phyloP scores from a whole-genome alignment of 108 stramenopile genomes.

The Schizochytrium sp. region DNA sequence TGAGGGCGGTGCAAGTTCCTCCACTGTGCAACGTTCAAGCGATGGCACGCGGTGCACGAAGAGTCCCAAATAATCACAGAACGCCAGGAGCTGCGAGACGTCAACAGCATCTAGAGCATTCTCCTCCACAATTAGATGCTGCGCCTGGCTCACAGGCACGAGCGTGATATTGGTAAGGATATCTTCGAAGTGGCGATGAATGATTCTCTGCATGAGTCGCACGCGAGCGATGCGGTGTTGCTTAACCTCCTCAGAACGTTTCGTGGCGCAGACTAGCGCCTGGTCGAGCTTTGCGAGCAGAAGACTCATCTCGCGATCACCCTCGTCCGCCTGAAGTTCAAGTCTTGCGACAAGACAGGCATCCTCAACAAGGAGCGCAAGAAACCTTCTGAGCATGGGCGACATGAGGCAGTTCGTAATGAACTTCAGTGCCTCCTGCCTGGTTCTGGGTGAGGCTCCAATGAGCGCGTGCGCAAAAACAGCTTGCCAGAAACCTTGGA shows the following conservation, averaged over 20 bases:
- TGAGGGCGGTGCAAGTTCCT: neutral
- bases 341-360: conserved; percentile 4
- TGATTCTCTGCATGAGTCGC: conserved; percentile 26
- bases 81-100: neutral
- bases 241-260: conserved; percentile 35
- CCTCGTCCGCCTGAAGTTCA: neutral
- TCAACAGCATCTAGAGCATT: neutral
- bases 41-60: neutral
- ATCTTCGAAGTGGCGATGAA: neutral
- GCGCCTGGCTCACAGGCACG: neutral
- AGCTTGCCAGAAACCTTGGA: neutral
- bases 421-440: conserved; percentile 32
- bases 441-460: neutral
- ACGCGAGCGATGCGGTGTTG: neutral
- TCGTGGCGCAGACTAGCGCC: conserved; percentile 12
- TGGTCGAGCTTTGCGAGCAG: conserved; percentile 12
- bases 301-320: neutral
- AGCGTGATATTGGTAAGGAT: neutral
- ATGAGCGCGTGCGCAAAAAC: conserved; percentile 50
- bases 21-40: neutral
- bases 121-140: neutral
- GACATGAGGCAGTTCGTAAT: conserved; percentile 44
- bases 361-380: neutral
- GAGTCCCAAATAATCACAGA: conserved; percentile 2
- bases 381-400: neutral